Evolutionary conservation across 176 grass and related monocot species (phyloP).

Genomic region (Phoenix roebelenii): DNA sequence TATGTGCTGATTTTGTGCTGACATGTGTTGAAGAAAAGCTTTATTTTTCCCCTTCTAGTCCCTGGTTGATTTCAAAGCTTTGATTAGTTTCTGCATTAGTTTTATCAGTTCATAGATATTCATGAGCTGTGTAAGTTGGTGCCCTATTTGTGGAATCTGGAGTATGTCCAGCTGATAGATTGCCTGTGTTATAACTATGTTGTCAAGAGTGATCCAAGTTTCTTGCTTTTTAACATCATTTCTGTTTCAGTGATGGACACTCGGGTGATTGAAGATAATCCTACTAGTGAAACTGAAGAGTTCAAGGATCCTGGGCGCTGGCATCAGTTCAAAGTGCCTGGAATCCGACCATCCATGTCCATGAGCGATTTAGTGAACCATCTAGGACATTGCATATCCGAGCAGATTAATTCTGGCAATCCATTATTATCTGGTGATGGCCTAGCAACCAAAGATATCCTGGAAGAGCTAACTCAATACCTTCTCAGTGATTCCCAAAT

Average conservation of each 20-base stretch:
- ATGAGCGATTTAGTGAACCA: constrained; percentile 50
- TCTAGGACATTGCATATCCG: constrained; percentile 42
- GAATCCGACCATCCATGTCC: constrained; percentile 43
- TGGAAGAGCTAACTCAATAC: constrained; percentile 50
- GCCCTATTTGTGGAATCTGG: no score
- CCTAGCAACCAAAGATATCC: constrained; percentile 19
- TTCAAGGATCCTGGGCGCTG: constrained; percentile 6
- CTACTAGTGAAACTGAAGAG: constrained; percentile 11
- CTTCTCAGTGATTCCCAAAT: constrained; percentile 52
- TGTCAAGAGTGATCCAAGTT: no score
- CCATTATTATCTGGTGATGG: constrained; percentile 3
- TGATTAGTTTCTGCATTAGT: no score
- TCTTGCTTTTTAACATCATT: background rate
- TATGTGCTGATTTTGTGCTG: no score
- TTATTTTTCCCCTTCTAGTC: no score
- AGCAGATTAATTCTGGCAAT: constrained; percentile 43
- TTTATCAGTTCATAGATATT: no score
- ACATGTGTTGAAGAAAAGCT: no score
- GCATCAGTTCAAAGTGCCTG: constrained; percentile 35
- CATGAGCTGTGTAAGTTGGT: no score
- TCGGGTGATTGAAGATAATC: constrained; percentile 25
- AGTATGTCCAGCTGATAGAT: no score
- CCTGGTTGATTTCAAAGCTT: no score
- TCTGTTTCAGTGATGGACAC: constrained; percentile 23
- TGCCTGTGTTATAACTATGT: no score